Conservation (phyloP, 2,329 filamentous ascomycete genomes). For the Daldinia eschscholtzii region DNA sequence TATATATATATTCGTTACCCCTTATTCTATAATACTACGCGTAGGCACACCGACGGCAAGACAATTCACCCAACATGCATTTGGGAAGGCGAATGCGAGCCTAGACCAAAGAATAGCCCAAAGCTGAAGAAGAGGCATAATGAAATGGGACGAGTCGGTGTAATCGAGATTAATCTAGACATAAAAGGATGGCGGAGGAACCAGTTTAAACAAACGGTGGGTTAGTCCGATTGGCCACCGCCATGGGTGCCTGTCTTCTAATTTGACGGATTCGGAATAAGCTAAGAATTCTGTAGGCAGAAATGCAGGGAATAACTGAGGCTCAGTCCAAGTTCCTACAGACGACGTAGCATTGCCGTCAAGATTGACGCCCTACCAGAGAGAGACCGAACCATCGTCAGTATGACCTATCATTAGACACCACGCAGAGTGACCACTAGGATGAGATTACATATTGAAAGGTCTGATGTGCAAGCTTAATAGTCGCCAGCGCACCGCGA, state of each 20-base stretch:
- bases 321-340: background rate
- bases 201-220: conserved; percentile 17
- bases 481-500: background rate
- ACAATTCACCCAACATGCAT: background rate
- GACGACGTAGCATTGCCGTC: background rate
- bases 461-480: background rate
- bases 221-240: conserved; percentile 26
- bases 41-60: background rate
- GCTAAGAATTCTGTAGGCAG: conserved; percentile 29
- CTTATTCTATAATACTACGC: conserved; percentile 7
- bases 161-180: conserved; percentile 26
- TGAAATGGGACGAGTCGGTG: conserved; percentile 20
- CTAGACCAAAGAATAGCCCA: conserved; percentile 27
- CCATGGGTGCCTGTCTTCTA: conserved; percentile 26
- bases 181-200: conserved; percentile 3
- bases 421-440: background rate
- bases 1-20: conserved; percentile 26
- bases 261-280: conserved; percentile 24
- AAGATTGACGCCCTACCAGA: background rate
- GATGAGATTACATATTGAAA: background rate
- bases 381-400: background rate
- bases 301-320: conserved; percentile 12
- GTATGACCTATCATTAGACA: conserved; percentile 4
- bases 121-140: background rate
- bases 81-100: conserved; percentile 18